Conservation (phyloP, 495 filamentous ascomycete genomes). For the Penicillium manginii region DNA sequence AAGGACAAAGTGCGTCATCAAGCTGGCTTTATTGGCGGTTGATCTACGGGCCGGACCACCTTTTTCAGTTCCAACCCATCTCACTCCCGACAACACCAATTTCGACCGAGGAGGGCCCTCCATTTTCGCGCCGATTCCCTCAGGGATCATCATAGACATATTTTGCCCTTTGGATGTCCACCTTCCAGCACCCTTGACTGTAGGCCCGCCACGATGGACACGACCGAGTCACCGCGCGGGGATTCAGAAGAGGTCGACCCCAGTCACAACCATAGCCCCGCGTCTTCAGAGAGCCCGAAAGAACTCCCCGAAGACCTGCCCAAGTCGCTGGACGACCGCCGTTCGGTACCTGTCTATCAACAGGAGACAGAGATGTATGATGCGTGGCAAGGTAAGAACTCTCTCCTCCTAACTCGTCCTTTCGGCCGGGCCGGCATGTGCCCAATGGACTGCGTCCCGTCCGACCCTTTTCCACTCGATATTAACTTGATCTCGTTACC, state of each 20-base stretch:
- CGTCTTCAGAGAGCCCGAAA: conserved; percentile 33
- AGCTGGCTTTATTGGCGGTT: conserved; percentile 29
- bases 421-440: conserved; percentile 1
- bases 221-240: conserved; percentile 41
- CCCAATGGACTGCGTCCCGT: conserved; percentile 7
- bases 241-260: conserved; percentile 38
- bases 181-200: conserved; percentile 20
- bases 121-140: background rate
- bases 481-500: conserved; percentile 5
- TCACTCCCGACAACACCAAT: conserved; percentile 18
- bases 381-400: conserved; percentile 87
- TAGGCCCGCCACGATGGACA: conserved; percentile 43
- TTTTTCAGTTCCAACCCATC: conserved; percentile 22
- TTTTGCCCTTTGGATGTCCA: conserved; percentile 24
- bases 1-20: conserved; percentile 27
- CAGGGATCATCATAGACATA: conserved; percentile 7
- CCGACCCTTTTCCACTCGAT: background rate
- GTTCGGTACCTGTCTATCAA: conserved; percentile 59
- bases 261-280: conserved; percentile 25
- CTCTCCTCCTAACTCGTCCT: background rate
- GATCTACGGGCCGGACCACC: conserved; percentile 32
- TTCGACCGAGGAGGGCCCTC: conserved; percentile 20
- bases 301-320: conserved; percentile 85
- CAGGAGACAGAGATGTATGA: conserved; percentile 96
- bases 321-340: conserved; percentile 86